Base-by-base conservation (phyloP, 208 protist genomes). In the Crithidia bombi region DNA sequence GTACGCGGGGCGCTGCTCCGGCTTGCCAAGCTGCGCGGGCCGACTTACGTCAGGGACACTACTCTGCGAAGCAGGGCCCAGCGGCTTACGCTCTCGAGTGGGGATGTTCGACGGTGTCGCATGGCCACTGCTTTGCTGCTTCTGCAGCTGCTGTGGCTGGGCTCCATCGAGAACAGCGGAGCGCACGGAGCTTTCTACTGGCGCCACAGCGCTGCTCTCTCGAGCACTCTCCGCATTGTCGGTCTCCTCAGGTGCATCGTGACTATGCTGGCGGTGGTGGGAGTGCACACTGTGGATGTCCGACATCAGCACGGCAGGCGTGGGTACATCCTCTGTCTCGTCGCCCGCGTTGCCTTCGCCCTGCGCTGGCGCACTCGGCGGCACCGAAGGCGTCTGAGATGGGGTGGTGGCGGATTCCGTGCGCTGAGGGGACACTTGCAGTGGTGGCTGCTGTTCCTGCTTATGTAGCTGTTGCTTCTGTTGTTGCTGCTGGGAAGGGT, bases 331-430 rank as follows among this genome's bases (percentile, higher is more conserved):
- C 4, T 6, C 23, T 32, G 44, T 21, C 19, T 11, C 44, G 5
- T 49, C 19, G 44, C 44, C 6, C 21, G 7, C 44, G 19, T 23
- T 10, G 14, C 47, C 25, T 3, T 28, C 19, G 11, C 19, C 54
- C 6, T 41, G 7, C 4, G 5, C 10, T 4, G 6, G 3, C 14
- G 54, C 21, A 36, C 54, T 35, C 21, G 54, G 57, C 1, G 57
- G 57, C 23, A 51, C 57, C 5, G 57, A 64, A 43, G 57, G 51
- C 4, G 43, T 43, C 41, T 64, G 39, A 12, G 57, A 64, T 2
- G 57, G 57, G 15, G 57, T 64, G 17, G 38, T 28, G 2, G 57
- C 35, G 9, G 57, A n/a, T n/a, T n/a, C 14, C 32, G 57, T 51
- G 57, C 57, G 57, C 9, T 26, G 35, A 12, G n/a, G 39, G 9